phyloP scores from a whole-genome alignment of 345 rosid species.

The Toxicodendron radicans region DNA sequence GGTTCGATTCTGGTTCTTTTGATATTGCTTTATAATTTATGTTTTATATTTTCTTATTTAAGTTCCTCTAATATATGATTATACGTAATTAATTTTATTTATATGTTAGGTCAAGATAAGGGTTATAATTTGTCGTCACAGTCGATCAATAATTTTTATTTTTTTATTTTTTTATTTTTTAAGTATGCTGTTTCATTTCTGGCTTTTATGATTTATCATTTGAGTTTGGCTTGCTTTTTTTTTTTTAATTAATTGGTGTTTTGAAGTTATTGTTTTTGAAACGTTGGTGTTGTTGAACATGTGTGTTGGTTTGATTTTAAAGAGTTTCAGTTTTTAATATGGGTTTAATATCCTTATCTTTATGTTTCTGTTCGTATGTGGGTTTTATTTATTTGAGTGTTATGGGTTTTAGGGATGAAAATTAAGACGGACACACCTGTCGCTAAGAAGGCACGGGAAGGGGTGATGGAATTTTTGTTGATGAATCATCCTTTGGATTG shows the following conservation, averaged over 20 bases:
- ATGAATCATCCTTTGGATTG: slow-evolving; percentile 99
- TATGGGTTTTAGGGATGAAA: slow-evolving; percentile 76
- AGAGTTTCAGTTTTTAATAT: background rate
- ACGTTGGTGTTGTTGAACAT: background rate
- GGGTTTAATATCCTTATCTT: background rate
- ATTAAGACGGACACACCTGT: slow-evolving; percentile 94
- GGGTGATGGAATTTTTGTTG: slow-evolving; percentile 96
- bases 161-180: too few relatives aligned
- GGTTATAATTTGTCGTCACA: too few relatives aligned
- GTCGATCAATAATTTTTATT: too few relatives aligned
- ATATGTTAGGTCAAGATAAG: too few relatives aligned
- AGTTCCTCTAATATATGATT: too few relatives aligned
- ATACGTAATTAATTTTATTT: too few relatives aligned
- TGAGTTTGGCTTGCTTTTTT: background rate
- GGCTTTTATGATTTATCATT: too few relatives aligned
- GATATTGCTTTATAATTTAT: background rate
- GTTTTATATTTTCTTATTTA: background rate
- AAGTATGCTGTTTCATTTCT: too few relatives aligned
- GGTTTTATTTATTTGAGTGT: slow-evolving; percentile 15
- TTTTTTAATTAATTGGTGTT: background rate
- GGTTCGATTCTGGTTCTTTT: slow-evolving; percentile 36
- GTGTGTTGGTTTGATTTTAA: background rate
- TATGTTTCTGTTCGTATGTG: background rate
- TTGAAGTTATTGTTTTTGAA: background rate
- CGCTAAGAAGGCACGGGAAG: slow-evolving; percentile 98